Evolutionary conservation across 2,329 filamentous ascomycete genomes (phyloP).

Genomic region (Monilinia fructicola): DNA sequence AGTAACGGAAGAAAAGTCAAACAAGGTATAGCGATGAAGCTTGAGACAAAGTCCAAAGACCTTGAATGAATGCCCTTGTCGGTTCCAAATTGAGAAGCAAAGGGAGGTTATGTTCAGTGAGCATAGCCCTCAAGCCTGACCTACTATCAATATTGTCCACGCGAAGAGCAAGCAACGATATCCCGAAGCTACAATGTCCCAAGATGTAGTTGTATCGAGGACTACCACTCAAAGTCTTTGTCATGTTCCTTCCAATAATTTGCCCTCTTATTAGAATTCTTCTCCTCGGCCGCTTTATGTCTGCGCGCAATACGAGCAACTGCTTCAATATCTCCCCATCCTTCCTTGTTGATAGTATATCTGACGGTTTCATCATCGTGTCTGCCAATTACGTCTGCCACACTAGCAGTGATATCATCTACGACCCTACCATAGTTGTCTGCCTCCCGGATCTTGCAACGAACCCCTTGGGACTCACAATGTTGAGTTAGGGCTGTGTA

Average conservation of each 20-base stretch:
- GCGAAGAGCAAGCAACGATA: neutral
- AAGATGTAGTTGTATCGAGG: neutral
- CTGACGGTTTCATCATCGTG: slow-evolving; percentile 42
- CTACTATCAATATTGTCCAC: neutral
- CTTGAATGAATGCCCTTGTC: neutral
- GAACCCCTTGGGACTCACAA: slow-evolving; percentile 46
- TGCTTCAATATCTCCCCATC: slow-evolving; percentile 8
- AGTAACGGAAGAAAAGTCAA: neutral
- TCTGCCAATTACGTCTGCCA: slow-evolving; percentile 35
- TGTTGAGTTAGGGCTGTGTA: slow-evolving; percentile 50
- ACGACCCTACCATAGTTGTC: slow-evolving; percentile 44
- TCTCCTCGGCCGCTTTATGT: neutral
- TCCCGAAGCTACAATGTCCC: no score
- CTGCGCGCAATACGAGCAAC: neutral
- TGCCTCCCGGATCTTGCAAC: slow-evolving; percentile 48
- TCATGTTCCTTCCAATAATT: slow-evolving; percentile 13
- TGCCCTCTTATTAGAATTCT: slow-evolving; percentile 11
- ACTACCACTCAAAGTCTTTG: slow-evolving; percentile 17
- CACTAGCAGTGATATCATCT: slow-evolving; percentile 44
- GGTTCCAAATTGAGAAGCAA: neutral
- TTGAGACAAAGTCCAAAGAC: neutral
- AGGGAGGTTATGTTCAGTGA: neutral
- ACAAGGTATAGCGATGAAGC: neutral
- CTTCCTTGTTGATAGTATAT: slow-evolving; percentile 36
- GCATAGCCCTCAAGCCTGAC: neutral